Base-by-base conservation (phyloP, 805 yeast species). In the Teunomyces cretensis region DNA sequence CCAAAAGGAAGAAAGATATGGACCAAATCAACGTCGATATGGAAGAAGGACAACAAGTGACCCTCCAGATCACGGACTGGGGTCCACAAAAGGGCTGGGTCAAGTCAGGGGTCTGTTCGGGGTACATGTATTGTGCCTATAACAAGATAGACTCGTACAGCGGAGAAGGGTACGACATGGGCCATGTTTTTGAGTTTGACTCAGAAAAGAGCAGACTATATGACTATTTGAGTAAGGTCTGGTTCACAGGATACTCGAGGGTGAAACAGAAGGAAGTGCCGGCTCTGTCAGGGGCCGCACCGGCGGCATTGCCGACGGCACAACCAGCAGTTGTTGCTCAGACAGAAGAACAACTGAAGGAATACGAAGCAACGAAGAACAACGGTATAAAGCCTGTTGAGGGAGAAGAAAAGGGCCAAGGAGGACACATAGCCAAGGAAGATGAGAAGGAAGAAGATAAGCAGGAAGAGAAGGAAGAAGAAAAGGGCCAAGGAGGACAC, bases 31-130 rank as follows among this genome's bases (percentile, higher is more conserved):
- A 55, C 38, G 48, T 46, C 2, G 50, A 53, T 36, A 38, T 50
- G 24, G 40, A 39, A 13, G 38, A 35, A 5, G 53, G 50, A 13
- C 42, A 49, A 40, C 33, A 35, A 8, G 27, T 30, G 9, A 19
- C 22, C 2, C 48, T 47, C 30, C 60, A 58, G 28, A 53, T 61
- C 8, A 47, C 44, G 7, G 53, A 49, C 4, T 61, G 61, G 45
- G 58, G 53, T 15, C 77, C 76, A 0, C 75, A 68, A 45, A 69
- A 69, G 41, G 75, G 75, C 6, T 72, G 77, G 77, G 58, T 70
- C 22, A 68, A 68, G 45, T 65, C 55, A 40, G 53, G 57, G 0
- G 46, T 61, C 15, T 72, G 77, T 49, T 45, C 57, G 9, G 66
- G 66, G 11, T 71, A 72, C 47, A 55, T 61, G 38, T 70, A 72